phyloP scores from a whole-genome alignment of 2,329 filamentous ascomycete genomes.

The Periconia sp. region DNA sequence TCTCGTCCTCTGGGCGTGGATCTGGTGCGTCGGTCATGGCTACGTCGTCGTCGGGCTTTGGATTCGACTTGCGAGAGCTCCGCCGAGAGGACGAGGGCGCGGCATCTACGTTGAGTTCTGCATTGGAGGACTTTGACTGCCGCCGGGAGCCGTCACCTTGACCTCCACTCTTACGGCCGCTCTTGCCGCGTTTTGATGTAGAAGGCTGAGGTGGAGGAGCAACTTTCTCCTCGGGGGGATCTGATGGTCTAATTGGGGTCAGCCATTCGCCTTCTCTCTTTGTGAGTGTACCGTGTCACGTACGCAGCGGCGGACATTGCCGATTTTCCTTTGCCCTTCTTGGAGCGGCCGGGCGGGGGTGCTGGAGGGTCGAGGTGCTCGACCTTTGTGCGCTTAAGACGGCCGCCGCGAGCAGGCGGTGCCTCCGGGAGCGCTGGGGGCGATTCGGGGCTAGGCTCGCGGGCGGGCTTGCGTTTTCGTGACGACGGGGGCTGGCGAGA shows the following conservation, averaged over 20 bases:
- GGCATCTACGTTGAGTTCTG: conserved; percentile 28
- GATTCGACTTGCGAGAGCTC: conserved; percentile 37
- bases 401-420: conserved; percentile 42
- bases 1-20: conserved; percentile 62
- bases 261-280: conserved; percentile 17
- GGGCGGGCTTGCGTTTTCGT: conserved; percentile 77
- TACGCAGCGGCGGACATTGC: conserved; percentile 78
- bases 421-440: conserved; percentile 48
- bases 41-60: conserved; percentile 66
- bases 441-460: conserved; percentile 53
- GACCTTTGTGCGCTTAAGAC: conserved; percentile 65
- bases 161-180: conserved; percentile 71
- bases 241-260: conserved; percentile 60
- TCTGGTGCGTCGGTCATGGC: conserved; percentile 73
- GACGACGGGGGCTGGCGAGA: conserved; percentile 54
- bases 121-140: conserved; percentile 23
- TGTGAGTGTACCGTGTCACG: no score
- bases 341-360: conserved; percentile 55
- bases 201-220: conserved; percentile 60
- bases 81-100: conserved; percentile 40
- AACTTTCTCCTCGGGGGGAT: conserved; percentile 68
- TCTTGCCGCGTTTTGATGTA: conserved; percentile 74
- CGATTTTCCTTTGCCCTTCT: conserved; percentile 65
- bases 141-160: conserved; percentile 53
- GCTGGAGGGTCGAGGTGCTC: conserved; percentile 60